Base-by-base conservation (phyloP, 768 basidiomycete species). In the Epithele typhae region DNA sequence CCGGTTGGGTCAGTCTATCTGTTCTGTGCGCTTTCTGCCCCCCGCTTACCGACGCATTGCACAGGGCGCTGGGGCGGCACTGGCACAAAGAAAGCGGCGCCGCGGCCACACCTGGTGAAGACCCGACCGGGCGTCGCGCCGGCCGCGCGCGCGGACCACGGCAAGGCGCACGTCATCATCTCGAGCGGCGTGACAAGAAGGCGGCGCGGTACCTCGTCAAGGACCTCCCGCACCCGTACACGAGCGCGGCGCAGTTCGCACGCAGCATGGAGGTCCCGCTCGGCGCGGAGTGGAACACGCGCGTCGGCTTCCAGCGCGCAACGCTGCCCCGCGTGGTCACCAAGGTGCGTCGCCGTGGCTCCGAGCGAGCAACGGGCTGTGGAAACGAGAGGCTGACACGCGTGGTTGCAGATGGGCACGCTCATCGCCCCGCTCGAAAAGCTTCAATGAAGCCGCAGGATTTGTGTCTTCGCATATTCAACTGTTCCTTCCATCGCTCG, bases 171-270 rank as follows among this genome's bases (percentile, higher is more conserved):
- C 62, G 79, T 98, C 60, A 96, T 99, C 70, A 89, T 99, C 58
- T 92, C 2, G 95, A 99, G 67, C 91, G 87, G 67, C 82, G 84
- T 48, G 95, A 98, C 70, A 92, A 91, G 70, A 96, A 96, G 64
- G 93, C 90, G 0, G 70, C 81, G 14, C 89, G 92, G 67, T 97
- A 94, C 64, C 74, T 83, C 49, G 82, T 92, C 45, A 88, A 87
- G 65, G 94, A 98, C 62, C 66, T 99, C 37, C 96, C 96, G 3
- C 87, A 87, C 66, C 96, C 95, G 3, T 98, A 92, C 62, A 97
- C 95, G 8, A 89, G 86, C 65, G 83, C 83, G 47, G 90, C 86
- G 3, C 96, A 97, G 70, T 97, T 87, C 59, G 93, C 96, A 67
- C 81, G 84, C 25, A 78, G 77, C 51, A 81, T 96, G 73, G 79